Evolutionary conservation across 2,329 filamentous ascomycete genomes (phyloP), one percentile per base, ranked within the genome.

Genomic region (Diaporthe longicolla): DNA sequence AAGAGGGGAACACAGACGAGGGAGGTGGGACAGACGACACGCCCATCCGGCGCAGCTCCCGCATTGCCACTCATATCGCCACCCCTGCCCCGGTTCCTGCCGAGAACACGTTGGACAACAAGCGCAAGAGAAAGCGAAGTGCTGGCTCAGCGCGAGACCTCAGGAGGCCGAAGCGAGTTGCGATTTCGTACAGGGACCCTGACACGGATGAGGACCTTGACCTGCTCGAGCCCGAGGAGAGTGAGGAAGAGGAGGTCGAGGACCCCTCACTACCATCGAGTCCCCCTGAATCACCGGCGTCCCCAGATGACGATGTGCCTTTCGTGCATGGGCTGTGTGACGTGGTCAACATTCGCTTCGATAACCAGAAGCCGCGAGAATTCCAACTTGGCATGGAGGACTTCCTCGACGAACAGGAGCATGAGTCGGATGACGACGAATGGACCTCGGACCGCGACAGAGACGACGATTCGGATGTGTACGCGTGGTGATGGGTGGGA

Each of bases 321-420:
- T 87, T 87, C 73, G 83, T 92, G 35, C 93, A 95, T 75, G 93
- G 93, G 1, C 86, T 92, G 77, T 96, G 93, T 79, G 87, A 91
- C 54, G 86, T 91, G 8, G 93, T 95, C 24, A 89, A 93, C 74
- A 88, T 95, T 57, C 85, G 90, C 58, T 92, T 95, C 77, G 94
- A 95, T 82, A 95, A 95, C 80, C 89, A 94, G 79, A 92, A 94
- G 75, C 91, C 92, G 7, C 87, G 87, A 3, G 93, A 95, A 82
- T 84, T 88, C 32, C 91, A 93, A 75, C 94, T 88, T 76, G 88
- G 88, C 29, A 94, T 95, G 85, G 90, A 88, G 1, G 93, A 96
- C 80, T 95, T 96, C 78, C 82, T 94, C 19, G 82, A 93, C 82
- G 82, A 81, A 1, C 83, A 85, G 4, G 87, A 86, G 4, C 87